A percentile compares a stretch with the other conserved stretches of the same genome.
Evolutionary conservation across 1,284 basidiomycete genomes (phyloP).

Genomic region (Calocybe gambosa): DNA sequence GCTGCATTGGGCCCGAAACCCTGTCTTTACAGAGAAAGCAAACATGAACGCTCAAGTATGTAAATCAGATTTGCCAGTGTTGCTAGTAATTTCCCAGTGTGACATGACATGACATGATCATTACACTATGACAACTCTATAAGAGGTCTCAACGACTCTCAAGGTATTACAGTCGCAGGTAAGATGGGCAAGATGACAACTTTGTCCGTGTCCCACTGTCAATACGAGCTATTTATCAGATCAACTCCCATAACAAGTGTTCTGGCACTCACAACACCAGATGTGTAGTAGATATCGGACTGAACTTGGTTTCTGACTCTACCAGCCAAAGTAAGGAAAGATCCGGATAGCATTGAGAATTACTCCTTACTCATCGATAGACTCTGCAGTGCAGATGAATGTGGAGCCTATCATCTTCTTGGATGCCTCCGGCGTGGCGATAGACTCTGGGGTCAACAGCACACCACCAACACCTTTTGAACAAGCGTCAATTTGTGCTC

Average conservation of each 20-base stretch:
- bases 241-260: not conserved
- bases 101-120: too few species aligned
- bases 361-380: constrained; percentile 32
- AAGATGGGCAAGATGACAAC: constrained; percentile 32
- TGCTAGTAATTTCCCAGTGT: too few species aligned
- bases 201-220: constrained; percentile 37
- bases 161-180: constrained; percentile 27
- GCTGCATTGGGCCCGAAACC: not conserved
- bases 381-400: constrained; percentile 35
- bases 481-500: not conserved
- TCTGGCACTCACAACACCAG: constrained; percentile 31
- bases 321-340: not conserved
- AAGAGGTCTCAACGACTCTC: constrained; percentile 3
- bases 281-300: constrained; percentile 32
- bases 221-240: too few species aligned
- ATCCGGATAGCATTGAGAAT: not conserved
- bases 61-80: too few species aligned
- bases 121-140: not conserved
- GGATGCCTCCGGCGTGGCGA: constrained; percentile 26
- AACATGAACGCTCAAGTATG: not conserved
- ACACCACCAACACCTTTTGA: constrained; percentile 31
- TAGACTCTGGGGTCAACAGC: constrained; percentile 32
- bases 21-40: not conserved
- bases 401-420: constrained; percentile 38
- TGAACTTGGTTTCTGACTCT: constrained; percentile 33